Evolutionary conservation across 2,329 filamentous ascomycete genomes (phyloP).

Genomic region (Fusarium torulosum): DNA sequence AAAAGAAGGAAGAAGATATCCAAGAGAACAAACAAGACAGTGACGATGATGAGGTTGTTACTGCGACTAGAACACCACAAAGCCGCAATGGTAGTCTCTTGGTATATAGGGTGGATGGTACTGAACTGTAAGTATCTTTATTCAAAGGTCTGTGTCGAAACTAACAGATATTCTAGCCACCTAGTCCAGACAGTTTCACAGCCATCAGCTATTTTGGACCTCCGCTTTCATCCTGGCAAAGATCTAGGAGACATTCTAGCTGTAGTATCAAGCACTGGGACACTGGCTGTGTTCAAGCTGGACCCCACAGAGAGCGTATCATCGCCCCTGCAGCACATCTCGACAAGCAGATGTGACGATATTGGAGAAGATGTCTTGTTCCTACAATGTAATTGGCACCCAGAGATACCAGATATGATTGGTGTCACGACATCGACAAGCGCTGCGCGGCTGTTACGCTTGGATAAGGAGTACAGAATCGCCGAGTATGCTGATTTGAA

Average conservation of each 20-base stretch:
- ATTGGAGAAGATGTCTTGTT: conserved; percentile 73
- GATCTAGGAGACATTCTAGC: conserved; percentile 69
- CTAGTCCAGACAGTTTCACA: conserved; percentile 71
- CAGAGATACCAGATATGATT: conserved; percentile 65
- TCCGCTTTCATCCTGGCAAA: conserved; percentile 77
- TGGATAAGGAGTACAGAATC: conserved; percentile 59
- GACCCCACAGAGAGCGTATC: conserved; percentile 53
- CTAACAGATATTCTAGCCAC: conserved; percentile 55
- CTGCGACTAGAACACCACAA: conserved; percentile 60
- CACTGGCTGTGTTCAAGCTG: conserved; percentile 73
- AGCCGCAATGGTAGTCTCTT: conserved; percentile 80
- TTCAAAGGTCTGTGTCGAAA: not conserved
- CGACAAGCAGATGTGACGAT: conserved; percentile 60
- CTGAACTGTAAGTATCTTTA: conserved; percentile 66
- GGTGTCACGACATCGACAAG: conserved; percentile 80
- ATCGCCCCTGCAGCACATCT: conserved; percentile 56
- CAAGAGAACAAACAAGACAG: conserved; percentile 43
- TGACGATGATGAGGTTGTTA: conserved; percentile 41
- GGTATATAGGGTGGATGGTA: conserved; percentile 69
- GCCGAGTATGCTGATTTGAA: conserved; percentile 53
- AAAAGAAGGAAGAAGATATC: conserved; percentile 60
- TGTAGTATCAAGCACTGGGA: conserved; percentile 82
- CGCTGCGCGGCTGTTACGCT: conserved; percentile 67
- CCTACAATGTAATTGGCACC: conserved; percentile 81
- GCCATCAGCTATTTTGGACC: conserved; percentile 82